These are phyloP conservation scores for Apophysomyces elegans DNA, from an alignment of 371 early-diverging fungal species.

Conservation along the genomic window DNA sequence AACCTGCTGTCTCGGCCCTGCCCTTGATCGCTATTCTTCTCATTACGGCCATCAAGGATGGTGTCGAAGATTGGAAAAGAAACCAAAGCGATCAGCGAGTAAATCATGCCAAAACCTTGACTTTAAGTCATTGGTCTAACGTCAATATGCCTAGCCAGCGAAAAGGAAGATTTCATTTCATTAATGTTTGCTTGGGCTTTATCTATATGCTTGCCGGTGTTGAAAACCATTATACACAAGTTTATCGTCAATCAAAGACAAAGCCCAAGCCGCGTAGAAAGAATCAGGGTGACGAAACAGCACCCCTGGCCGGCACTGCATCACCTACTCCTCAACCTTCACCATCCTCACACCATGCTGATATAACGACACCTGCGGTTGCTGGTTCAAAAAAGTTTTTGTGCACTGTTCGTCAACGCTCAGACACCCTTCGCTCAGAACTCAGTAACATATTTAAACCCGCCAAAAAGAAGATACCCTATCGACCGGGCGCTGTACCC, in stretches of 20 bases:
- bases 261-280: constrained; percentile 29
- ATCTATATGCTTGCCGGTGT: constrained; percentile 30
- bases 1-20: constrained; percentile 80
- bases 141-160: constrained; percentile 47
- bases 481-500: constrained; percentile 53
- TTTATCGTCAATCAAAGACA: constrained; percentile 30
- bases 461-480: constrained; percentile 25
- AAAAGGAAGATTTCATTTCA: constrained; percentile 45
- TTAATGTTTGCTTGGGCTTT: constrained; percentile 36
- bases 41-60: constrained; percentile 89
- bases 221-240: constrained; percentile 33
- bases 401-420: constrained; percentile 41
- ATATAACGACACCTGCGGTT: neutral
- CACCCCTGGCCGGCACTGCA: constrained; percentile 7
- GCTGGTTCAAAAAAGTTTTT: constrained; percentile 26
- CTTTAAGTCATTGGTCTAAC: constrained; percentile 61
- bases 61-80: constrained; percentile 82
- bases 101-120: constrained; percentile 67
- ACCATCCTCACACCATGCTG: neutral
- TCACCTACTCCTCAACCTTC: neutral
- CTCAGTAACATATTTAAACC: constrained; percentile 38
- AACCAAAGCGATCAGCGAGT: constrained; percentile 71
- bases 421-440: constrained; percentile 48
- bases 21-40: constrained; percentile 82
- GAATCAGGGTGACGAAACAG: neutral